phyloP scores from a whole-genome alignment of 768 basidiomycete genomes.

The Auriscalpium microsporum region DNA sequence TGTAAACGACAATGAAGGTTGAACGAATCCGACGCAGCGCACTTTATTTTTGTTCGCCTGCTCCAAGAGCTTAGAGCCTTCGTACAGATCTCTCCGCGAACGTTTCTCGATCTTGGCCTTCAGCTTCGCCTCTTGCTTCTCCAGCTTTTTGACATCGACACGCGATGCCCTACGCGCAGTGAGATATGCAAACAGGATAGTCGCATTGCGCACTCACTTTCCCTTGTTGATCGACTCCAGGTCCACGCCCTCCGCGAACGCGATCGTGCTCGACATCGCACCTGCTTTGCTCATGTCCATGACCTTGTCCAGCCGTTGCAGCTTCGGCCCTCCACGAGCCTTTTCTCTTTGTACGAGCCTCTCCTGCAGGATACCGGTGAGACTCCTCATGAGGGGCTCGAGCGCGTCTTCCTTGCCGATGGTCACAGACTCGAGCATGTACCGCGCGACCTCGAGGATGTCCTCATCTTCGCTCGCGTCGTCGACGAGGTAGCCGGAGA shows the following conservation, averaged over 20 bases:
- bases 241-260: slow-evolving; percentile 75
- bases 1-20: background rate
- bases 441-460: slow-evolving; percentile 65
- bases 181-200: background rate
- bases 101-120: slow-evolving; percentile 98
- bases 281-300: slow-evolving; percentile 80
- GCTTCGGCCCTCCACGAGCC: slow-evolving; percentile 46
- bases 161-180: slow-evolving; percentile 59
- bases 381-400: slow-evolving; percentile 56
- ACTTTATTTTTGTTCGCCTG: slow-evolving; percentile 80
- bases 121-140: slow-evolving; percentile 96
- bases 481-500: slow-evolving; percentile 82
- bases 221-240: slow-evolving; percentile 90
- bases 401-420: slow-evolving; percentile 50
- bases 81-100: slow-evolving; percentile 82
- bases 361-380: slow-evolving; percentile 57
- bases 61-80: slow-evolving; percentile 92
- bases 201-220: slow-evolving; percentile 44
- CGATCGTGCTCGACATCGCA: slow-evolving; percentile 72
- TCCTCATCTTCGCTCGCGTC: slow-evolving; percentile 87
- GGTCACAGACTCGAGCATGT: slow-evolving; percentile 71
- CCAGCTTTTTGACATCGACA: slow-evolving; percentile 91
- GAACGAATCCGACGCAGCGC: slow-evolving; percentile 8
- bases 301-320: slow-evolving; percentile 75
- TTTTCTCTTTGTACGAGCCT: slow-evolving; percentile 50